These are phyloP conservation scores for Magnusiomyces tetraspermus DNA, from an alignment of 1,139 yeast genomes.

Conservation along the genomic window DNA sequence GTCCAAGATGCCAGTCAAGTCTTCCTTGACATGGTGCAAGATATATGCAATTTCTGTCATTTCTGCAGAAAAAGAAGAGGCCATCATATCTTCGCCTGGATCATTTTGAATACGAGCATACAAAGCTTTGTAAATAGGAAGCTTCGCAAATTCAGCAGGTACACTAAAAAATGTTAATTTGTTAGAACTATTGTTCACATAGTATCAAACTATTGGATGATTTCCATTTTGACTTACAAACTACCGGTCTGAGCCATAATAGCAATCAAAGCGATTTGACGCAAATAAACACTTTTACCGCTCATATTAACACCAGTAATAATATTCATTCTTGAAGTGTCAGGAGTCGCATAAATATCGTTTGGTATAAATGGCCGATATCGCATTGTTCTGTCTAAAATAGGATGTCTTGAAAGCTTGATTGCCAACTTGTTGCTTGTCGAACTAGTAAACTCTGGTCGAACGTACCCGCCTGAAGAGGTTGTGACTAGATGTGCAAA, in stretches of 20 bases:
- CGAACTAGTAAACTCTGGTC: conserved; percentile 30
- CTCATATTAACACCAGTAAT: conserved; percentile 47
- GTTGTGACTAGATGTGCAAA: conserved; percentile 30
- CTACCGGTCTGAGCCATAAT: conserved; percentile 46
- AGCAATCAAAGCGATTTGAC: conserved; percentile 39
- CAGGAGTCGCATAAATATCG: conserved; percentile 31
- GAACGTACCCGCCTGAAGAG: conserved; percentile 25
- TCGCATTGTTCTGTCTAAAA: conserved; percentile 28
- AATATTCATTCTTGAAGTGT: conserved; percentile 36
- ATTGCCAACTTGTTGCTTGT: conserved; percentile 25
- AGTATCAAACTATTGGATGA: background rate
- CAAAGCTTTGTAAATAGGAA: conserved; percentile 37
- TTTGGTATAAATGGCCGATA: conserved; percentile 32
- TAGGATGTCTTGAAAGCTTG: conserved; percentile 37
- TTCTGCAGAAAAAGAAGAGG: conserved; percentile 42
- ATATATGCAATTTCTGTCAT: conserved; percentile 42
- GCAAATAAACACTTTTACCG: conserved; percentile 44
- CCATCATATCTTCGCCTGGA: conserved; percentile 35
- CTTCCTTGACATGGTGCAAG: conserved; percentile 29
- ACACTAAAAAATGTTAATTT: conserved; percentile 21
- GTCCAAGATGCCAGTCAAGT: conserved; percentile 6
- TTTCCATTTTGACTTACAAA: conserved; percentile 3
- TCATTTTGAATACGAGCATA: conserved; percentile 42
- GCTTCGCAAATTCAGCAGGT: conserved; percentile 40
- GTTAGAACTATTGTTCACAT: conserved; percentile 15